phyloP scores from a whole-genome alignment of 2,329 filamentous ascomycete genomes.

The Alternaria sp. region DNA sequence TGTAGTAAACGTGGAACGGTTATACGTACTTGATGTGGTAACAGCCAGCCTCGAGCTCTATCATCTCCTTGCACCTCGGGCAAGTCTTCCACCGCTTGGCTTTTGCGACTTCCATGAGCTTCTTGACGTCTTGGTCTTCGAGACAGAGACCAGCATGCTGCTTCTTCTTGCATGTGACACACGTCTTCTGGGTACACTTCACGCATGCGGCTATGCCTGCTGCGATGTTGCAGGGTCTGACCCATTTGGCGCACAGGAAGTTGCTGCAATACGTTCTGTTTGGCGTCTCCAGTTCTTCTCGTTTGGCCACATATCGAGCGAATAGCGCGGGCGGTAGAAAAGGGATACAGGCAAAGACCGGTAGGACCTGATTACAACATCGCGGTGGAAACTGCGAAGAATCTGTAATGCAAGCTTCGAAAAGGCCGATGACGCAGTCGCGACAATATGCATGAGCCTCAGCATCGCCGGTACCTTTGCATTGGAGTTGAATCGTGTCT shows the following conservation, averaged over 20 bases:
- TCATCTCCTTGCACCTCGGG: not conserved
- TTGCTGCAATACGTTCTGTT: not conserved
- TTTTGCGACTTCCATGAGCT: not conserved
- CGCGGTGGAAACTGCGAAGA: not conserved
- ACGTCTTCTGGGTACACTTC: not conserved
- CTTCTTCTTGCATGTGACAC: not conserved
- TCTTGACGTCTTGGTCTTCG: not conserved
- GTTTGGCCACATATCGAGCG: not conserved
- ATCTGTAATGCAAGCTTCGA: not conserved
- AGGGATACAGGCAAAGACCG: not conserved
- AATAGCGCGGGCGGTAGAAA: not conserved
- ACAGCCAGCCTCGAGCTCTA: not conserved
- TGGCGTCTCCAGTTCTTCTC: not conserved
- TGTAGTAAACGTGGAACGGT: too few species aligned
- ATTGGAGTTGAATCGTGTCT: not conserved
- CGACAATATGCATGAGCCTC: not conserved
- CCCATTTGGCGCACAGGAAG: not conserved
- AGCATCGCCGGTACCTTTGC: not conserved
- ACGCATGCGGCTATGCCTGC: not conserved
- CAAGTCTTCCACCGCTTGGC: not conserved
- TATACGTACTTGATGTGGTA: not conserved
- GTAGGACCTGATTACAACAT: not conserved
- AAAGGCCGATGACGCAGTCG: not conserved
- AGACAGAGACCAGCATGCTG: not conserved
- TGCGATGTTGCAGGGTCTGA: not conserved